Evolutionary conservation across 1,284 basidiomycete species (phyloP).

Genomic region (Sanguinoderma infundibulare): DNA sequence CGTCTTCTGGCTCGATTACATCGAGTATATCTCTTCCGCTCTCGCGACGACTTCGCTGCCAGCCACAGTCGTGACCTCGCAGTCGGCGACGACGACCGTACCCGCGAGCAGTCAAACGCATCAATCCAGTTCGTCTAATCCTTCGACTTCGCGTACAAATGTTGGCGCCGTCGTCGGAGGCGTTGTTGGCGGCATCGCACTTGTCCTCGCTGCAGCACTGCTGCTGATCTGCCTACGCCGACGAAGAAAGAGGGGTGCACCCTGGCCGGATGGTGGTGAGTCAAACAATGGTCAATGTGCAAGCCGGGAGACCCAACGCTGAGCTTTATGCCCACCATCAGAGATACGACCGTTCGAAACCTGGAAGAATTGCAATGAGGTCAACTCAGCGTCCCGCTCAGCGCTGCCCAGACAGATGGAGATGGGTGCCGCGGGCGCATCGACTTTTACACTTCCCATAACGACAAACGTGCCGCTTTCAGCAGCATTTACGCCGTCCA

Average conservation of each 20-base stretch:
- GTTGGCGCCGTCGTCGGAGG: background rate
- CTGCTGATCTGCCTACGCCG: background rate
- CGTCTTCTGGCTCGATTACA: constrained; percentile 26
- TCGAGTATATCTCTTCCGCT: constrained; percentile 11
- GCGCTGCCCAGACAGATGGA: no score
- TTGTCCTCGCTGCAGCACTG: background rate
- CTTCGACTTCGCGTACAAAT: no score
- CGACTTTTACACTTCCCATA: no score
- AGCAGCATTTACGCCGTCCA: background rate
- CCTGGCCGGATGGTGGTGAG: background rate
- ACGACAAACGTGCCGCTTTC: background rate
- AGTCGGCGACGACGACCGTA: background rate
- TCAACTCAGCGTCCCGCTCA: no score
- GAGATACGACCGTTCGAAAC: background rate
- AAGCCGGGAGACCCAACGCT: no score
- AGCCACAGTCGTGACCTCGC: background rate
- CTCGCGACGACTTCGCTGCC: background rate
- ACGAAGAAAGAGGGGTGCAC: background rate
- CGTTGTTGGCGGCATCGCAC: background rate
- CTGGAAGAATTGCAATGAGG: background rate
- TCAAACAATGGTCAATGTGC: no score
- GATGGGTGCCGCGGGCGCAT: no score
- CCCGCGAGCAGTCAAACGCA: background rate
- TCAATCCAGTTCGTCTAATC: background rate
- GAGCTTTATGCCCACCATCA: no score